Conservation (phyloP, 2,329 filamentous ascomycete genomes). For the Pseudogymnoascus pannorum region DNA sequence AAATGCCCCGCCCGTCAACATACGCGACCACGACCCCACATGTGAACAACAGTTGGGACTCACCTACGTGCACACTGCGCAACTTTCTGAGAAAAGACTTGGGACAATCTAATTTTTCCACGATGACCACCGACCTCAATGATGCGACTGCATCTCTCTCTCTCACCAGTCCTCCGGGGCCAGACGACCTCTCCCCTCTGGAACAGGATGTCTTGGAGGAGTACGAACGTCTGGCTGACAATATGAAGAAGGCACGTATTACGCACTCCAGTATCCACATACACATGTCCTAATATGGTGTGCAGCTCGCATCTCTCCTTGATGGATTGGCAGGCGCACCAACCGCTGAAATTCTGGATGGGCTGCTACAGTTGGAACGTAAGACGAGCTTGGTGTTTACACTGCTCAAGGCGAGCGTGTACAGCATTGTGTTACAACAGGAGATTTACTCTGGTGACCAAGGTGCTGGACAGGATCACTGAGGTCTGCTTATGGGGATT, state of each 20-base stretch:
- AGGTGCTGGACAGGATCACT: conserved; percentile 28
- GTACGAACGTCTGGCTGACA: conserved; percentile 78
- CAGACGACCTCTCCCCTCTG: conserved; percentile 59
- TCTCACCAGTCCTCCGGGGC: conserved; percentile 25
- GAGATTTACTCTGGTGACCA: conserved; percentile 70
- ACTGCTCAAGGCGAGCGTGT: conserved; percentile 93
- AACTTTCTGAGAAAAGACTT: not conserved
- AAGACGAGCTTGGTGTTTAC: conserved; percentile 96
- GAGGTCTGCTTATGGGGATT: not conserved
- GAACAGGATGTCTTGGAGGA: conserved; percentile 95
- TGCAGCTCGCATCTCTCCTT: conserved; percentile 51
- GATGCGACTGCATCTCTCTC: conserved; percentile 13
- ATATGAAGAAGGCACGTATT: conserved; percentile 72
- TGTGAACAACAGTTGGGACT: not conserved
- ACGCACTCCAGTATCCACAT: not conserved
- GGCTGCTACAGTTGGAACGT: conserved; percentile 78
- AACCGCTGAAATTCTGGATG: conserved; percentile 76
- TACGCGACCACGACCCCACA: conserved; percentile 7
- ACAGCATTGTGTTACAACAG: conserved; percentile 97
- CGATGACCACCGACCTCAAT: conserved; percentile 16
- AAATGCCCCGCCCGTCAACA: conserved; percentile 1
- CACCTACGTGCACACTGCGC: not conserved
- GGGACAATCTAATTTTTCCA: not conserved
- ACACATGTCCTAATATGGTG: conserved; percentile 12
- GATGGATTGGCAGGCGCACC: conserved; percentile 62